Percentiles rank a stretch among this genome's conserved stretches.
Evolutionary conservation across 2,329 filamentous ascomycete species (phyloP).

Genomic region (Leptoxyphium fumago): DNA sequence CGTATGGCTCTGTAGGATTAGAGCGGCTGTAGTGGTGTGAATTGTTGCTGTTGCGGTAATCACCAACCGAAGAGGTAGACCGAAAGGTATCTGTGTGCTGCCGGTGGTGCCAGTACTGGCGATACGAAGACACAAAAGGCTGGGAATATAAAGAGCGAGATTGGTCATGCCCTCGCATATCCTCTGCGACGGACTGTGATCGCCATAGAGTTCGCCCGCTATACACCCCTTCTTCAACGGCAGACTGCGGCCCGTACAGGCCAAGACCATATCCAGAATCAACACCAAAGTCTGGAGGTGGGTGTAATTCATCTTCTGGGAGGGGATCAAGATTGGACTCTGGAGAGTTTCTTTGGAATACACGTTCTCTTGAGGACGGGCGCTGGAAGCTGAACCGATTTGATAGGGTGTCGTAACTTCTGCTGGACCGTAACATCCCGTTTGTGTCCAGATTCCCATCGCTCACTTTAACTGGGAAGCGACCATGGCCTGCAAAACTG

Average conservation of each 20-base stretch:
- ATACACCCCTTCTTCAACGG: not conserved
- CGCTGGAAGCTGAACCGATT: slow-evolving; percentile 1
- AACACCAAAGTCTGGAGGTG: not conserved
- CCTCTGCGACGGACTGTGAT: not conserved
- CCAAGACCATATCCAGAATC: not conserved
- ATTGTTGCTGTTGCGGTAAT: not conserved
- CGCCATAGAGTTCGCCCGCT: not conserved
- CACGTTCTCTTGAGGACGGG: slow-evolving; percentile 5
- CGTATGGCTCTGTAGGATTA: slow-evolving; percentile 29
- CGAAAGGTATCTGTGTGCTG: not conserved
- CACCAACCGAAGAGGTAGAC: not conserved
- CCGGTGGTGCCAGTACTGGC: not conserved
- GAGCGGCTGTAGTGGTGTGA: slow-evolving; percentile 8
- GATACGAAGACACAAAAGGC: not conserved
- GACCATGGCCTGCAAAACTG: slow-evolving; percentile 4
- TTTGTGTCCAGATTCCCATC: not conserved
- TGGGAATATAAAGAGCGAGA: not conserved
- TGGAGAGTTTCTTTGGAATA: slow-evolving; percentile 18
- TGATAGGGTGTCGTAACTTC: slow-evolving; percentile 13
- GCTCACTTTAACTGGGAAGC: slow-evolving; percentile 8
- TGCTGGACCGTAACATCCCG: slow-evolving; percentile 11
- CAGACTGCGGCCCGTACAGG: not conserved
- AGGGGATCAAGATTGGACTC: slow-evolving; percentile 27
- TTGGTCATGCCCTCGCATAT: not conserved
- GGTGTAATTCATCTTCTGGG: slow-evolving; percentile 21